Evolutionary conservation across 192 early-diverging fungal genomes (phyloP).

Genomic region (Chytriomyces confervae): DNA sequence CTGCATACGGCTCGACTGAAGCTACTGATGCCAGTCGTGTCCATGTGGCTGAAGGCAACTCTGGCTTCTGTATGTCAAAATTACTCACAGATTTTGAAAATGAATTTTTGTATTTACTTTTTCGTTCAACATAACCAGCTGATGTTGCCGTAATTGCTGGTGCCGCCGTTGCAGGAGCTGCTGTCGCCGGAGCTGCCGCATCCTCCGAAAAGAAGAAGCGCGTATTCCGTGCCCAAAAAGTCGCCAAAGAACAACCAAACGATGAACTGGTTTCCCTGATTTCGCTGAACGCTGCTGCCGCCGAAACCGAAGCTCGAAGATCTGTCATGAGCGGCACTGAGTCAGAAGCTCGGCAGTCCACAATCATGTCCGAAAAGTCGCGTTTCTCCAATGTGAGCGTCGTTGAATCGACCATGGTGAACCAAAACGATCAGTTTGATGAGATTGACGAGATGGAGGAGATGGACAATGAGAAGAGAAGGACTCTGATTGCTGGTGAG

Average conservation of each 20-base stretch:
- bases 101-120: too few species aligned
- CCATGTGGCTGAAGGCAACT: too few species aligned
- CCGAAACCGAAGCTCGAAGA: not conserved
- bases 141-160: slow-evolving; percentile 6
- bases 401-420: not conserved
- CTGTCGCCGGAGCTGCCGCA: slow-evolving; percentile 9
- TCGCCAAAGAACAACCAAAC: not conserved
- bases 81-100: too few species aligned
- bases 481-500: slow-evolving; percentile 39
- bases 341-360: not conserved
- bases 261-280: not conserved
- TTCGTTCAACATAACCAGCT: not conserved
- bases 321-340: not conserved
- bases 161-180: slow-evolving; percentile 33
- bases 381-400: not conserved
- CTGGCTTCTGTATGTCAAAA: too few species aligned
- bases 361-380: slow-evolving; percentile 1
- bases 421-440: slow-evolving; percentile 15
- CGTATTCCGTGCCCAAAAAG: not conserved
- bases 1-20: too few species aligned
- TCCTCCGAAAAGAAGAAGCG: slow-evolving; percentile 1
- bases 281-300: not conserved
- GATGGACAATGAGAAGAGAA: slow-evolving; percentile 42
- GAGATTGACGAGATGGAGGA: slow-evolving; percentile 40
- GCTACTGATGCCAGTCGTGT: too few species aligned